These are phyloP conservation scores for Yamadazyma trypodendri DNA, from an alignment of 1,139 yeast species.

Conservation along the genomic window DNA sequence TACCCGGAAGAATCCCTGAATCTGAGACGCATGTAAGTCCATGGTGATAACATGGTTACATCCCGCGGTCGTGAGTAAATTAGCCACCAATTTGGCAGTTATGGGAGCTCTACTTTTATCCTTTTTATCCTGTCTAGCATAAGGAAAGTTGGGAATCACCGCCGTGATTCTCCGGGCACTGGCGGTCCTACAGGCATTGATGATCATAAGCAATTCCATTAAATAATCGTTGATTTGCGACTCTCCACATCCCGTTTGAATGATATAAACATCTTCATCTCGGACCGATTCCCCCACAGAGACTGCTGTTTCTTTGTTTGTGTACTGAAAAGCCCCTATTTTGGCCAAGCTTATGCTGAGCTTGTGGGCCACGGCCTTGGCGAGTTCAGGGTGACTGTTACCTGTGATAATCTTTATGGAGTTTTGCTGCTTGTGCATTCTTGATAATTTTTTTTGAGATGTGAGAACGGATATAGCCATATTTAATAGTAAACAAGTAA, in stretches of 20 bases:
- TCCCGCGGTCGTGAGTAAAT: slow-evolving; percentile 92
- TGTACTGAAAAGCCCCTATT: slow-evolving; percentile 67
- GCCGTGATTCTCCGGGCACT: slow-evolving; percentile 95
- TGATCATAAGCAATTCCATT: slow-evolving; percentile 84
- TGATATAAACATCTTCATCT: slow-evolving; percentile 91
- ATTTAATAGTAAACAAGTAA: no score
- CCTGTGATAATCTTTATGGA: slow-evolving; percentile 79
- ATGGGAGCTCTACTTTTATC: slow-evolving; percentile 97
- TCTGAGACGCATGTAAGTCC: slow-evolving; percentile 97
- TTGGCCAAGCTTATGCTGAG: slow-evolving; percentile 58
- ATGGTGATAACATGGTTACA: slow-evolving; percentile 95
- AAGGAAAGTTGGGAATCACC: slow-evolving; percentile 92
- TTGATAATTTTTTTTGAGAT: no score
- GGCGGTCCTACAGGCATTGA: slow-evolving; percentile 94
- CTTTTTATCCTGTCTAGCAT: slow-evolving; percentile 96
- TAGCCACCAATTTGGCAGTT: slow-evolving; percentile 95
- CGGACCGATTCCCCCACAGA: slow-evolving; percentile 94
- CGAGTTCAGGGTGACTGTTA: slow-evolving; percentile 83
- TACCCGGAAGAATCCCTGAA: slow-evolving; percentile 93
- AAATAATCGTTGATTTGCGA: slow-evolving; percentile 74
- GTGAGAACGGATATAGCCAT: no score
- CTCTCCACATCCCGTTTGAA: slow-evolving; percentile 90
- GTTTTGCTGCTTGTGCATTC: slow-evolving; percentile 18
- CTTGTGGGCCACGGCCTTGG: slow-evolving; percentile 63
- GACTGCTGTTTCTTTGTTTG: slow-evolving; percentile 86